Conservation (phyloP, 1,284 basidiomycete genomes). For the Moesziomyces globuligerus region DNA sequence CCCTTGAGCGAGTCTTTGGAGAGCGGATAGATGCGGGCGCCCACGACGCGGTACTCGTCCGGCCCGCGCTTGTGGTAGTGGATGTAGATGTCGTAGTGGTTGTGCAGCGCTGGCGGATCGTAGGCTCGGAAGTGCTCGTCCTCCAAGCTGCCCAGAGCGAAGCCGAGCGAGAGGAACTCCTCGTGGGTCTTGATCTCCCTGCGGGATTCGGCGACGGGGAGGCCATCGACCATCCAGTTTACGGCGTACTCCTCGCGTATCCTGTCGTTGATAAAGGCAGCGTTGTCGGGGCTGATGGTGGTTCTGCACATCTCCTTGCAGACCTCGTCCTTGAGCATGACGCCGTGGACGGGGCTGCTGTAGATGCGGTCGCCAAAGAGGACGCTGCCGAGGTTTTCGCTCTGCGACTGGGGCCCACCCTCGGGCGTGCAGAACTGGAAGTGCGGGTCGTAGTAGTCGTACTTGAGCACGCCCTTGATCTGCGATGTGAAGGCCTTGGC, state of each 20-base stretch:
- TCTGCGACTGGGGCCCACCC: constrained; percentile 79
- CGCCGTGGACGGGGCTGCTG: constrained; percentile 84
- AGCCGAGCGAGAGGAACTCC: constrained; percentile 73
- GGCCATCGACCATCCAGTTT: constrained; percentile 93
- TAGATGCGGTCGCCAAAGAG: constrained; percentile 96
- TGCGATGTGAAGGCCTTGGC: constrained; percentile 60
- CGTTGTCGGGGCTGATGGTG: constrained; percentile 77
- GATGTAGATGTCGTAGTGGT: constrained; percentile 65
- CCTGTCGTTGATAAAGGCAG: constrained; percentile 88
- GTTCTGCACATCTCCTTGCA: constrained; percentile 81
- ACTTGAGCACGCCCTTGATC: constrained; percentile 59
- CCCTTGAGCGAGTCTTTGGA: constrained; percentile 51
- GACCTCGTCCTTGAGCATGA: constrained; percentile 77
- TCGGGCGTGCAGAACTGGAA: constrained; percentile 88
- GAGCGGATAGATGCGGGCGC: constrained; percentile 61
- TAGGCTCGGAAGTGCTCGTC: constrained; percentile 67
- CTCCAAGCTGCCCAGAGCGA: constrained; percentile 65
- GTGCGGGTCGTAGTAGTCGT: constrained; percentile 83
- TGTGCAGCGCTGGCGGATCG: constrained; percentile 62
- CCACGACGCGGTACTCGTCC: constrained; percentile 64
- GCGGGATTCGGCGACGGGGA: constrained; percentile 77
- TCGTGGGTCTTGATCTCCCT: constrained; percentile 64
- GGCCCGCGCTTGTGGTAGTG: constrained; percentile 62
- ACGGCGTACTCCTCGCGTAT: constrained; percentile 92
- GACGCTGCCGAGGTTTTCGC: constrained; percentile 90